Conservation (phyloP, 2,329 filamentous ascomycete genomes). For the Pseudogymnoascus sp. region DNA sequence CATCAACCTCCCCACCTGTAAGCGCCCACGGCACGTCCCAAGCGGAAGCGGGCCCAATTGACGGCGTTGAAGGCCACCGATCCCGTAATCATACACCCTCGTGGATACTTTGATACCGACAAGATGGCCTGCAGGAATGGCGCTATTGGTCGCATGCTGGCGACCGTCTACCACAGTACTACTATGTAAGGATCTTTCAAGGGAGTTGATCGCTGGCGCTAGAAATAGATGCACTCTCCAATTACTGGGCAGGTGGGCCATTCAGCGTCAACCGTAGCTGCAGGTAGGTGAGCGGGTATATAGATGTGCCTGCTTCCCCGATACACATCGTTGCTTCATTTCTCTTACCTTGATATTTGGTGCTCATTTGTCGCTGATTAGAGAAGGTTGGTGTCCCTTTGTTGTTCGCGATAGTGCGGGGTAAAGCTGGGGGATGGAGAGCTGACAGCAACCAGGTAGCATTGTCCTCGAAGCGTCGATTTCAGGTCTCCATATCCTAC, state of each 20-base stretch:
- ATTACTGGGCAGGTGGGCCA: background rate
- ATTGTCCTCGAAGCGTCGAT: background rate
- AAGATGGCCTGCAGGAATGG: background rate
- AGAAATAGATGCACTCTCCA: constrained; percentile 3
- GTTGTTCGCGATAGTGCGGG: background rate
- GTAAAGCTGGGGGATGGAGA: background rate
- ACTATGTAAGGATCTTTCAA: constrained; percentile 5
- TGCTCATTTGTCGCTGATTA: background rate
- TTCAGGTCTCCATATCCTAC: background rate
- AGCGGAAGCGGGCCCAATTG: constrained; percentile 6
- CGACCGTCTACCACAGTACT: background rate
- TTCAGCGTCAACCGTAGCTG: background rate
- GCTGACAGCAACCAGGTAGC: constrained; percentile 8
- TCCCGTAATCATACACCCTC: constrained; percentile 2
- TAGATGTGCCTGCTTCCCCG: background rate
- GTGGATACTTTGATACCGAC: background rate
- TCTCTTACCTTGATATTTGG: background rate
- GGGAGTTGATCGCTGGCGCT: constrained; percentile 8
- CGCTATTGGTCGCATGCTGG: constrained; percentile 9
- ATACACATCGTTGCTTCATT: constrained; percentile 3
- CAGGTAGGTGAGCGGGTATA: constrained; percentile 8
- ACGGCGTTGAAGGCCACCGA: background rate
- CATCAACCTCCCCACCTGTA: constrained; percentile 4
- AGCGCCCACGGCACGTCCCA: constrained; percentile 3
- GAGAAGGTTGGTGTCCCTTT: background rate